phyloP scores from a whole-genome alignment of 768 basidiomycete species.

The Filobasidium floriforme region DNA sequence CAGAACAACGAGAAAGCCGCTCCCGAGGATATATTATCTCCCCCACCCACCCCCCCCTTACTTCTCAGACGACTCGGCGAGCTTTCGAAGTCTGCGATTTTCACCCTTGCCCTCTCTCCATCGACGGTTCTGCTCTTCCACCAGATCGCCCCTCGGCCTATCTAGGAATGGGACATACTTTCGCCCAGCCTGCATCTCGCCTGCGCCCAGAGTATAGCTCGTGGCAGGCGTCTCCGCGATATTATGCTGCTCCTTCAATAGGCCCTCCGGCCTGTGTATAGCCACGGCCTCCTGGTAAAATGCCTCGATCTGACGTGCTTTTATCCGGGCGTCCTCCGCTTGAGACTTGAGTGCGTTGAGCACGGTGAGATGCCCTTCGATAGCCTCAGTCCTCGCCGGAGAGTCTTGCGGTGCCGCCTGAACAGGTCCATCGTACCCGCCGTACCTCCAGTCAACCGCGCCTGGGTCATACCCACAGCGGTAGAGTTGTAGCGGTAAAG shows the following conservation, averaged over 20 bases:
- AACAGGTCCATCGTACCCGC: conserved; percentile 47
- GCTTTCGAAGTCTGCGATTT: conserved; percentile 25
- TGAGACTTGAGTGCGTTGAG: conserved; percentile 27
- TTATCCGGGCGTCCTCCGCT: conserved; percentile 33
- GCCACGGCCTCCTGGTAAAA: conserved; percentile 58
- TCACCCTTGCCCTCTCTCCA: conserved; percentile 57
- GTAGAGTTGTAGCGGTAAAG: conserved; percentile 83
- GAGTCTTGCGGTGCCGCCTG: not conserved
- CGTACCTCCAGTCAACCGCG: conserved; percentile 66
- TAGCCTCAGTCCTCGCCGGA: conserved; percentile 15
- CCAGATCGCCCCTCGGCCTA: conserved; percentile 61
- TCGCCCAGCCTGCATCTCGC: conserved; percentile 55
- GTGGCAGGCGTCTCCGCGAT: conserved; percentile 26
- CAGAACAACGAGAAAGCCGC: too few species aligned
- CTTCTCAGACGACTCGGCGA: conserved; percentile 17
- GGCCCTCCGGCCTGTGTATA: conserved; percentile 48
- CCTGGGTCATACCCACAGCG: conserved; percentile 66
- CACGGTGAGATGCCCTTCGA: conserved; percentile 27
- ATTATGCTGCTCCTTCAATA: conserved; percentile 43
- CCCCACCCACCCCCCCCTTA: too few species aligned
- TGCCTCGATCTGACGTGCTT: conserved; percentile 58
- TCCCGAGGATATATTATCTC: too few species aligned
- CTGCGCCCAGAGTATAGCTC: conserved; percentile 59
- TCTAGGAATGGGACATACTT: conserved; percentile 63
- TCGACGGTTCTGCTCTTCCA: conserved; percentile 67